Evolutionary conservation across 2,329 filamentous ascomycete species (phyloP).

Genomic region (Leptosphaerulina australis): DNA sequence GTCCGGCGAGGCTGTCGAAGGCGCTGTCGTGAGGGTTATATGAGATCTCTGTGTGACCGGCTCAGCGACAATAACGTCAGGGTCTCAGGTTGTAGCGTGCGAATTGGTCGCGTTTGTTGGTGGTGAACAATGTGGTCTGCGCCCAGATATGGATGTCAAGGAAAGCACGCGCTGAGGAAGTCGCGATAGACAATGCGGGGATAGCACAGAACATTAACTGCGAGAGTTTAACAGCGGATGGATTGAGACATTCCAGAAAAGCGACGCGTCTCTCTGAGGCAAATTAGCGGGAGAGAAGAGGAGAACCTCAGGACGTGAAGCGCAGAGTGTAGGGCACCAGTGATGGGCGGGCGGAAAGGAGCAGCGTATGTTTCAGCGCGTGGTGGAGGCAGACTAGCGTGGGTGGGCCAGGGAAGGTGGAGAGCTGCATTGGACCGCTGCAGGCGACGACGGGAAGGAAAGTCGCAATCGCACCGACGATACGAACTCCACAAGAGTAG

Average conservation of each 20-base stretch:
- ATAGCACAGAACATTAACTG: constrained; percentile 23
- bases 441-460: constrained; percentile 9
- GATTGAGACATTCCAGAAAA: constrained; percentile 40
- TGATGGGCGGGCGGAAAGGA: constrained; percentile 28
- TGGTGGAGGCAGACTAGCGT: constrained; percentile 10
- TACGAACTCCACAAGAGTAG: constrained; percentile 2
- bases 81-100: constrained; percentile 9
- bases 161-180: constrained; percentile 12
- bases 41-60: constrained; percentile 3
- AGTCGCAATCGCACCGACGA: constrained; percentile 9
- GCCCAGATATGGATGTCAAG: background rate
- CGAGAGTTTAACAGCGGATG: constrained; percentile 22
- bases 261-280: constrained; percentile 21
- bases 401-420: constrained; percentile 9
- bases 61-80: constrained; percentile 7
- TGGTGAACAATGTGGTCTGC: constrained; percentile 2
- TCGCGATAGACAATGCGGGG: constrained; percentile 25
- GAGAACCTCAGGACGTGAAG: constrained; percentile 17
- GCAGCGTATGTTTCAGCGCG: constrained; percentile 31
- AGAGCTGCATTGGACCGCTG: constrained; percentile 13
- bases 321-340: constrained; percentile 23
- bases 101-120: constrained; percentile 6
- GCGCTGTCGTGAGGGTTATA: background rate
- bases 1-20: constrained; percentile 30
- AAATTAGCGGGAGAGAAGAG: constrained; percentile 12